phyloP scores from a whole-genome alignment of 225 moss, liverwort and hornwort genomes.

The Sphagnum tenellum region DNA sequence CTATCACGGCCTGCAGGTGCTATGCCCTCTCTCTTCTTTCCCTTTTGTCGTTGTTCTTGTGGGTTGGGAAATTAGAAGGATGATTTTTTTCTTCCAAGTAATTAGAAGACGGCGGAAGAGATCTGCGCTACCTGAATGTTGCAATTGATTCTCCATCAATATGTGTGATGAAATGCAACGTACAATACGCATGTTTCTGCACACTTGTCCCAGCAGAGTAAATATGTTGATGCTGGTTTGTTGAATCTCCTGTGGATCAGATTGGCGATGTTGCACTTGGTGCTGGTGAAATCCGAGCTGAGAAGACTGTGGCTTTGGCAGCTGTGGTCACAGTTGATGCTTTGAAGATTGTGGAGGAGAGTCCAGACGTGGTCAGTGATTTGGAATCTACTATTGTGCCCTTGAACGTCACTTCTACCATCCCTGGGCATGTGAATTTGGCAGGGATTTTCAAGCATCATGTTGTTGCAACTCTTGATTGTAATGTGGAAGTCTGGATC shows the following conservation, averaged over 20 bases:
- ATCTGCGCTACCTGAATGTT: too few species aligned
- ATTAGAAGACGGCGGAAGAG: too few species aligned
- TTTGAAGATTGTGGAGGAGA: slow-evolving; percentile 8
- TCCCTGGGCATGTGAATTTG: slow-evolving; percentile 27
- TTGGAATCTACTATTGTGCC: slow-evolving; percentile 13
- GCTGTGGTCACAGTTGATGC: slow-evolving; percentile 29
- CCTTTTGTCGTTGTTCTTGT: too few species aligned
- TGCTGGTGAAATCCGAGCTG: slow-evolving; percentile 28
- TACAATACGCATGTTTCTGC: too few species aligned
- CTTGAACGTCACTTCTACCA: slow-evolving; percentile 8
- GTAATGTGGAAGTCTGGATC: slow-evolving; percentile 23
- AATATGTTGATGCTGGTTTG: too few species aligned
- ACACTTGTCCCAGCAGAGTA: too few species aligned
- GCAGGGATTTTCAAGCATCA: slow-evolving; percentile 32
- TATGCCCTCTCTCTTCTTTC: background rate
- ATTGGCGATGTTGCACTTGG: slow-evolving; percentile 11
- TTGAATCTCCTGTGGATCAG: too few species aligned
- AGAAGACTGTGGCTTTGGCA: slow-evolving; percentile 27
- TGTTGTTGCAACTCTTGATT: slow-evolving; percentile 20
- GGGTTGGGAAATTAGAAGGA: too few species aligned
- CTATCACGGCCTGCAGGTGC: slow-evolving; percentile 26
- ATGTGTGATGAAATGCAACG: too few species aligned
- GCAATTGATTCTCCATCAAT: too few species aligned
- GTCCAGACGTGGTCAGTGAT: slow-evolving; percentile 20
- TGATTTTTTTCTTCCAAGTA: too few species aligned